phyloP scores from a whole-genome alignment of 2,329 filamentous ascomycete genomes.

The Nannizzia gypsea region DNA sequence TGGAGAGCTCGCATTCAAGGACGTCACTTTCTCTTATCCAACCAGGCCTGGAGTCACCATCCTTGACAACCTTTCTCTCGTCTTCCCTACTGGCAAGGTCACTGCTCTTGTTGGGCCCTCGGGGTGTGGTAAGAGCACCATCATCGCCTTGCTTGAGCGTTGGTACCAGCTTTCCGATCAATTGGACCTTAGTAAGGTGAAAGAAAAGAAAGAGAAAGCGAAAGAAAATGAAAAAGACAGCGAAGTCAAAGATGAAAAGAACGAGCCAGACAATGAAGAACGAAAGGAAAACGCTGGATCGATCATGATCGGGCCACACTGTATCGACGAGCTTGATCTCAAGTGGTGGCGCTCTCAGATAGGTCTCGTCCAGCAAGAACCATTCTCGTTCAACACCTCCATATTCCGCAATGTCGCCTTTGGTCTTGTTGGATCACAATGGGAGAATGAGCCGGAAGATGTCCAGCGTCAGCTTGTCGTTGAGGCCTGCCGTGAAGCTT shows the following conservation, averaged over 20 bases:
- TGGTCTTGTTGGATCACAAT: conserved; percentile 37
- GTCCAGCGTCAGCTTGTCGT: conserved; percentile 42
- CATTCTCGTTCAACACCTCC: conserved; percentile 55
- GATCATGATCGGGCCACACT: conserved; percentile 43
- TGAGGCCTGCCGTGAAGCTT: conserved; percentile 54
- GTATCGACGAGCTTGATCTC: conserved; percentile 47
- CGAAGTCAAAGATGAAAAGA: neutral
- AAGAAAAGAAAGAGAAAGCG: neutral
- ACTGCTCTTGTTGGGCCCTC: conserved; percentile 37
- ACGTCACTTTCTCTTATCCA: conserved; percentile 64
- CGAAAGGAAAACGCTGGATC: conserved; percentile 28
- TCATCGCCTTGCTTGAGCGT: conserved; percentile 33
- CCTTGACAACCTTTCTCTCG: conserved; percentile 25
- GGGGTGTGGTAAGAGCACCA: conserved; percentile 37
- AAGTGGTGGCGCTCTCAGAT: conserved; percentile 50
- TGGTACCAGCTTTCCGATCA: conserved; percentile 28
- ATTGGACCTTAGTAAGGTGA: neutral
- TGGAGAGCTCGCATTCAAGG: conserved; percentile 48
- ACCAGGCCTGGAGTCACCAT: conserved; percentile 28
- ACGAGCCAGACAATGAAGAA: neutral
- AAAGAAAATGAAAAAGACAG: neutral
- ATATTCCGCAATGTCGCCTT: conserved; percentile 53
- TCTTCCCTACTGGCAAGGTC: conserved; percentile 27
- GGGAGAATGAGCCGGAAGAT: conserved; percentile 23
- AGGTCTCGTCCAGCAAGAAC: conserved; percentile 56